phyloP scores from a whole-genome alignment of 331 rosid species.

The Malus hybrid region DNA sequence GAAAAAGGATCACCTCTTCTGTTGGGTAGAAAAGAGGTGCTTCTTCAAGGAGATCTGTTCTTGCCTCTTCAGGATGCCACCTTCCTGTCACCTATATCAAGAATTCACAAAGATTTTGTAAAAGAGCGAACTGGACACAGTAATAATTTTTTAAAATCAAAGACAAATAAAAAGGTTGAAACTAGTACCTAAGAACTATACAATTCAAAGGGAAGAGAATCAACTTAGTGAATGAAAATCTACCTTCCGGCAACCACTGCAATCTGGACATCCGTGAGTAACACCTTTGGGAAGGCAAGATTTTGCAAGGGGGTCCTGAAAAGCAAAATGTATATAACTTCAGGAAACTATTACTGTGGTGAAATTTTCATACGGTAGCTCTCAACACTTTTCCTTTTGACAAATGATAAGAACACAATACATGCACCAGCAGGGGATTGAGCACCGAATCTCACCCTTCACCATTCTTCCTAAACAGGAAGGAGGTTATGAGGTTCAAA shows the following conservation, averaged over 20 bases:
- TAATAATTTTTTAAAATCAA: conserved; percentile 6
- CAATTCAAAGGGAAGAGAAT: conserved; percentile 10
- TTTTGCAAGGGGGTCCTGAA: conserved; percentile 37
- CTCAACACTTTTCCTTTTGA: background rate
- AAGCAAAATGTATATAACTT: background rate
- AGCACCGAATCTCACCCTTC: background rate
- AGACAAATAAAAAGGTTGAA: conserved; percentile 14
- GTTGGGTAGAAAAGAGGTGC: conserved; percentile 71
- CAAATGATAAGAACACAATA: background rate
- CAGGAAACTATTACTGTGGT: background rate
- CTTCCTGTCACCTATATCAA: conserved; percentile 66
- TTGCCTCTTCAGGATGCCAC: conserved; percentile 68
- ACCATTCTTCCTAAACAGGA: background rate
- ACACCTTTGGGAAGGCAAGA: conserved; percentile 56
- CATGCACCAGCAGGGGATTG: background rate
- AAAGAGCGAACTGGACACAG: background rate
- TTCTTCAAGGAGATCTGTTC: conserved; percentile 44
- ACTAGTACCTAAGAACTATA: conserved; percentile 6
- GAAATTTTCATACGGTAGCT: background rate
- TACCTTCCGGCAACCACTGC: conserved; percentile 59
- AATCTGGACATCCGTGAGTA: conserved; percentile 47
- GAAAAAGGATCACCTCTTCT: conserved; percentile 52
- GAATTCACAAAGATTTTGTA: conserved; percentile 5
- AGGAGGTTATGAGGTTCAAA: background rate
- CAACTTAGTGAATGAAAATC: conserved; percentile 2